phyloP scores from a whole-genome alignment of 2,329 filamentous ascomycete genomes.

The Grosmannia huntii region DNA sequence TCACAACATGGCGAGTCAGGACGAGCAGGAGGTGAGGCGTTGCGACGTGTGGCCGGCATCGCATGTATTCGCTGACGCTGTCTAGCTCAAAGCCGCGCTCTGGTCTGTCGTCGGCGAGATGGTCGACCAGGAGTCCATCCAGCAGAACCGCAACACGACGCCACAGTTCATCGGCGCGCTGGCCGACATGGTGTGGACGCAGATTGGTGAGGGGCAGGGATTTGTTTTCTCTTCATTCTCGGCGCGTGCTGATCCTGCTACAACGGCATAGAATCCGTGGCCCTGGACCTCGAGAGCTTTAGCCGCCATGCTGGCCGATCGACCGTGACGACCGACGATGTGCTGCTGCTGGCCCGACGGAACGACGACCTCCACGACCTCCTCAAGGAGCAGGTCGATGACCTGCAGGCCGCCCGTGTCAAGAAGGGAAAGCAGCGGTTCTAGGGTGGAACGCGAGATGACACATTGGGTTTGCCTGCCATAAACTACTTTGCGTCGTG shows the following conservation, averaged over 20 bases:
- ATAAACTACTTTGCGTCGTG: not conserved
- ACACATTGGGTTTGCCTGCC: not conserved
- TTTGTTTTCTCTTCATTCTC: no score
- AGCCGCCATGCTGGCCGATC: conserved; percentile 67
- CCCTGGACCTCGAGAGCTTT: conserved; percentile 42
- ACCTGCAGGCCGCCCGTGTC: conserved; percentile 32
- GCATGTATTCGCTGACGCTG: no score
- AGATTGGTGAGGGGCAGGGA: conserved; percentile 65
- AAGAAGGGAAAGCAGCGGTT: conserved; percentile 19
- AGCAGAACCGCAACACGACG: conserved; percentile 69
- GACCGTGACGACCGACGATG: conserved; percentile 74
- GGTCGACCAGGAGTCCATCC: conserved; percentile 70
- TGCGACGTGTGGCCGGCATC: no score
- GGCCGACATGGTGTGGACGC: conserved; percentile 77
- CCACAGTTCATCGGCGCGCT: conserved; percentile 80
- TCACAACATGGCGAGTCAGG: conserved; percentile 17
- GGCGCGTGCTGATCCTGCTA: no score
- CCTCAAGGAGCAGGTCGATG: conserved; percentile 55
- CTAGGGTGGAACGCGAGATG: not conserved
- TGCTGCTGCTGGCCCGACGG: conserved; percentile 71
- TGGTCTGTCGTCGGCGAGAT: conserved; percentile 80
- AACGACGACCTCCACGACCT: conserved; percentile 76
- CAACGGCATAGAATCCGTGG: conserved; percentile 40
- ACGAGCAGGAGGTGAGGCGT: conserved; percentile 16
- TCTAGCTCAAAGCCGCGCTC: conserved; percentile 62